Percentiles rank a stretch among this genome's conserved stretches.
These are phyloP conservation scores for Hymenoscyphus fructigenus DNA, from an alignment of 2,329 filamentous ascomycete species.

Conservation along the genomic window DNA sequence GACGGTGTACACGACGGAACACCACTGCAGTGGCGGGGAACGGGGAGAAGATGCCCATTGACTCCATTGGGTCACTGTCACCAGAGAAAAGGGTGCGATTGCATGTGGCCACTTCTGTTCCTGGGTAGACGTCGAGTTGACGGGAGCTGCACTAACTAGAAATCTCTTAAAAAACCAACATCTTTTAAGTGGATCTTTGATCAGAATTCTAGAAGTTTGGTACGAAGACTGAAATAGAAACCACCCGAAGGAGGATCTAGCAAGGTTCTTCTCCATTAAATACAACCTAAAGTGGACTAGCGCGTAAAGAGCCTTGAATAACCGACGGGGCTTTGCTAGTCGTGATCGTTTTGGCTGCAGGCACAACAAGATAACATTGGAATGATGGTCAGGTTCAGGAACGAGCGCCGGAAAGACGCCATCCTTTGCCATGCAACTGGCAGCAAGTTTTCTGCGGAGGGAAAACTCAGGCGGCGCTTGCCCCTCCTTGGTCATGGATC, in stretches of 20 bases:
- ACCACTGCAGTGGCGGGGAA: neutral
- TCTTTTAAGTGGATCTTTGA: neutral
- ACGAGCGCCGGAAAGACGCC: neutral
- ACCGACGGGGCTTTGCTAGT: neutral
- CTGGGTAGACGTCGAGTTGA: neutral
- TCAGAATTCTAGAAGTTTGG: neutral
- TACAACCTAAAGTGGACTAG: neutral
- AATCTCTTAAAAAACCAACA: neutral
- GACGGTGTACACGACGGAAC: neutral
- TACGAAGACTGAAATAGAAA: neutral
- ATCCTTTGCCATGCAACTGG: neutral
- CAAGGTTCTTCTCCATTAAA: neutral
- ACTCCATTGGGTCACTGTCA: neutral
- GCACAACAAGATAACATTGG: neutral
- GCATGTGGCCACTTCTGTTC: neutral
- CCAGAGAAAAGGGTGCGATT: neutral
- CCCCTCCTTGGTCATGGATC: slow-evolving; percentile 5
- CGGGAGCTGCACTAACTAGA: neutral
- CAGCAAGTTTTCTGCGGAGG: neutral
- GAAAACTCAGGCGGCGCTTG: neutral
- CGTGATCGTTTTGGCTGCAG: slow-evolving; percentile 4
- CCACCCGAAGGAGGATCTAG: neutral
- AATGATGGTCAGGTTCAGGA: slow-evolving; percentile 9
- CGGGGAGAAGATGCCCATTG: neutral
- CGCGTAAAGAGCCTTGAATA: slow-evolving; percentile 1